Conservation (phyloP, 768 basidiomycete genomes). For the Sarcodon aspratus region DNA sequence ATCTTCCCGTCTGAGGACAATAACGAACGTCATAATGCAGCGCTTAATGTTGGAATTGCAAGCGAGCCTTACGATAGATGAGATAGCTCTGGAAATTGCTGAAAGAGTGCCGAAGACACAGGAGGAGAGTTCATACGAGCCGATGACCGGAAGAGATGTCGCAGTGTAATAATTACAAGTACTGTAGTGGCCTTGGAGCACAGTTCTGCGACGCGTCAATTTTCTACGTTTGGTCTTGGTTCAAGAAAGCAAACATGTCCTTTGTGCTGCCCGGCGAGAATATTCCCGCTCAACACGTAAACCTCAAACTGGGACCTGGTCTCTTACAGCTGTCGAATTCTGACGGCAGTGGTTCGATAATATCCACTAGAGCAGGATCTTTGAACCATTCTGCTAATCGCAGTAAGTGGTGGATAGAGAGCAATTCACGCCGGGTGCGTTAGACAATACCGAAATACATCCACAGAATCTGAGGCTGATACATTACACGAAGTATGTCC, state of each 20-base stretch:
- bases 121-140: too few species aligned
- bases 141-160: too few species aligned
- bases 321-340: conserved; percentile 38
- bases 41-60: background rate
- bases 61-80: conserved; percentile 48
- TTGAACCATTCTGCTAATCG: conserved; percentile 61
- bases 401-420: conserved; percentile 84
- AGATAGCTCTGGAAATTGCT: conserved; percentile 65
- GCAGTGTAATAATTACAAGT: too few species aligned
- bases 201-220: too few species aligned
- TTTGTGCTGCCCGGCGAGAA: conserved; percentile 73
- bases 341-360: conserved; percentile 20
- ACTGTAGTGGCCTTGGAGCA: too few species aligned
- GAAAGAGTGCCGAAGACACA: conserved; percentile 4
- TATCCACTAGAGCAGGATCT: conserved; percentile 60
- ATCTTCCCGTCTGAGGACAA: conserved; percentile 59
- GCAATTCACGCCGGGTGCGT: conserved; percentile 75
- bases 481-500: conserved; percentile 58
- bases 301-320: conserved; percentile 83
- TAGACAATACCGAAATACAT: background rate
- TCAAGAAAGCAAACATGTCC: conserved; percentile 28
- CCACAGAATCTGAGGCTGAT: background rate
- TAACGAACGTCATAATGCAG: background rate
- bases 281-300: conserved; percentile 63
- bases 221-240: background rate